phyloP scores from a whole-genome alignment of 148 eudicot species.

The Diospyros lotus region DNA sequence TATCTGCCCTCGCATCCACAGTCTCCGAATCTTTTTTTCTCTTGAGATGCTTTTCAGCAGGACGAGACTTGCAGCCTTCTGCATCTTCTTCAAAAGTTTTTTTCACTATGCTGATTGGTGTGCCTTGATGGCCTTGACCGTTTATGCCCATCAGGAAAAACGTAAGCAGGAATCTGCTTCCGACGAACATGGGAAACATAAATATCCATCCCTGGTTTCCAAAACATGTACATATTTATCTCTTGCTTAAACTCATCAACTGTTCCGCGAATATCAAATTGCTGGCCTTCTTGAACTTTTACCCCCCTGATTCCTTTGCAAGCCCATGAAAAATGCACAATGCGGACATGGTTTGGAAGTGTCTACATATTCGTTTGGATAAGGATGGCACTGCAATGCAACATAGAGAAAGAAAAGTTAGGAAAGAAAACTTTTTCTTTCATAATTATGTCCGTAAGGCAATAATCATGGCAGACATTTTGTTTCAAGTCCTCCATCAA shows the following conservation, averaged over 20 bases:
- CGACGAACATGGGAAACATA: slow-evolving; percentile 41
- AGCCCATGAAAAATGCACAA: slow-evolving; percentile 51
- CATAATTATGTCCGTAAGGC: background rate
- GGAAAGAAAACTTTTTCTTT: background rate
- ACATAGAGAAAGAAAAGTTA: background rate
- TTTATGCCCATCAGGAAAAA: slow-evolving; percentile 36
- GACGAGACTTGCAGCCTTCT: slow-evolving; percentile 30
- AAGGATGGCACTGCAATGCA: slow-evolving; percentile 47
- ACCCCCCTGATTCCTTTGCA: slow-evolving; percentile 44
- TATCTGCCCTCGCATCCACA: slow-evolving; percentile 28
- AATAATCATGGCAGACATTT: slow-evolving; percentile 1
- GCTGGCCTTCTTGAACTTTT: slow-evolving; percentile 43
- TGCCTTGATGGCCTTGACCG: slow-evolving; percentile 37
- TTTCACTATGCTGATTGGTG: slow-evolving; percentile 33
- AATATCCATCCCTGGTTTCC: slow-evolving; percentile 54
- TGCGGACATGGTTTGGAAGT: slow-evolving; percentile 31
- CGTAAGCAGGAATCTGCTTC: slow-evolving; percentile 43
- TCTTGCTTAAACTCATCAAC: slow-evolving; percentile 47
- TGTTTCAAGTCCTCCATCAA: background rate
- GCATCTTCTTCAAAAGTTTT: slow-evolving; percentile 27
- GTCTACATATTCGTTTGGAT: slow-evolving; percentile 36
- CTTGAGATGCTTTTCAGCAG: slow-evolving; percentile 41
- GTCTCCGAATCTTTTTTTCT: slow-evolving; percentile 40
- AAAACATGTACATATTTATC: slow-evolving; percentile 30
- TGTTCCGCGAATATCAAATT: slow-evolving; percentile 45